Evolutionary conservation across 106 monocot species (phyloP), one percentile per base, ranked within the genome.

Genomic region (Posidonia australis): DNA sequence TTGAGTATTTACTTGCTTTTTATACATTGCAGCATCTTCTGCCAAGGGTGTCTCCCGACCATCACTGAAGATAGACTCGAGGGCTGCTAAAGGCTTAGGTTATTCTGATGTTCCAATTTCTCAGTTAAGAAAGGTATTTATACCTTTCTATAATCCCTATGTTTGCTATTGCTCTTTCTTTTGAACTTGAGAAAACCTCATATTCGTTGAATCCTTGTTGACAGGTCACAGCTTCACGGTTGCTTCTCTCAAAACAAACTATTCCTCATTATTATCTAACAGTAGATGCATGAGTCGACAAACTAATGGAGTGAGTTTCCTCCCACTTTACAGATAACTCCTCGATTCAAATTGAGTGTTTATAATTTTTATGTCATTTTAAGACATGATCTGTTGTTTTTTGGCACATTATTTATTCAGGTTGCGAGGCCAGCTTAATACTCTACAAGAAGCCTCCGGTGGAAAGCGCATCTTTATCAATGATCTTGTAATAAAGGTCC

Each of bases 211-310:
- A 59, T 41, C 18, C 54, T 55, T 60, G 5, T 56, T 65, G 63
- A 10, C 77, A 98, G 96, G 75, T 98, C 54, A 98, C 82, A 5
- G 90, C 96, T 63, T 82, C 90, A 55, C 81, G 90, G 19, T 75
- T 98, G 67, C 75, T 98, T 28, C 84, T 84, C 20, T 90, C 96
- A 26, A 98, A 98, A 63, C 96, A 98, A 72, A 90, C 87, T 61
- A 90, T 98, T 77, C 96, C 96, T 26, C 96, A 98, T 71, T 98
- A 98, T 67, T 98, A 98, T 82, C 65, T 98, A 70, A 83, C 90
- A 54, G 82, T 98, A 26, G 96, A 98, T 63, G 77, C 82, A 28
- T 17, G 84, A 67, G 90, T 96, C 45, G 96, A 98, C 78, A 91
- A 87, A 71, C 79, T 98, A 68, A 81, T 98, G 72, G 71, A 79